Conservation (phyloP, 1,284 basidiomycete species). For the Ganoderma meredithae region DNA sequence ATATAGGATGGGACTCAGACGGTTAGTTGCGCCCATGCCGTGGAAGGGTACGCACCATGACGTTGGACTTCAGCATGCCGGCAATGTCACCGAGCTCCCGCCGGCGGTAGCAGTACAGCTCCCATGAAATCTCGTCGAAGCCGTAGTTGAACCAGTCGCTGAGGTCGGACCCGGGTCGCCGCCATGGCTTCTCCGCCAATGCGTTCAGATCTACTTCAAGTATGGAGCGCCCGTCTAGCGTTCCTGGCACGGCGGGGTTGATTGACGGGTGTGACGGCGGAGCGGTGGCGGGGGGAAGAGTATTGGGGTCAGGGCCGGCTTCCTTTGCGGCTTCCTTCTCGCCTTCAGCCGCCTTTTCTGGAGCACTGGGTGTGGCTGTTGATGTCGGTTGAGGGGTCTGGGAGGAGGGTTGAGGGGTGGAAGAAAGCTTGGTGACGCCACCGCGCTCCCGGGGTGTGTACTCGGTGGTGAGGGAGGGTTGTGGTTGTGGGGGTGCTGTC, state of each 20-base stretch:
- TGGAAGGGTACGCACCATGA: conserved; percentile 61
- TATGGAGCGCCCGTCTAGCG: conserved; percentile 82
- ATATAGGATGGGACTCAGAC: background rate
- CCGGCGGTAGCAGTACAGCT: conserved; percentile 88
- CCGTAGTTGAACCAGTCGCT: conserved; percentile 99
- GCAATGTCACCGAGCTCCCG: conserved; percentile 84
- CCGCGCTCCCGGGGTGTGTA: conserved; percentile 88
- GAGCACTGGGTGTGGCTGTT: conserved; percentile 36
- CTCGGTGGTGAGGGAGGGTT: conserved; percentile 84
- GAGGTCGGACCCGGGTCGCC: conserved; percentile 90
- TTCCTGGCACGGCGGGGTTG: conserved; percentile 71
- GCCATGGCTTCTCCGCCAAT: conserved; percentile 91
- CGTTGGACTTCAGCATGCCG: conserved; percentile 77
- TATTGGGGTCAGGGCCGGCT: conserved; percentile 63
- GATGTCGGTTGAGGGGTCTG: conserved; percentile 36
- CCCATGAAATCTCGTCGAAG: conserved; percentile 97
- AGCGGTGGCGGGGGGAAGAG: conserved; percentile 68
- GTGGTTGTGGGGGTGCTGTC: conserved; percentile 45
- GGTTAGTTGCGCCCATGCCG: background rate
- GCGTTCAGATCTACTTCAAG: conserved; percentile 89
- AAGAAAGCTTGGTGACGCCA: conserved; percentile 40
- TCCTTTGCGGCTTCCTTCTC: conserved; percentile 33
- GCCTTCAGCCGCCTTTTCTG: conserved; percentile 34
- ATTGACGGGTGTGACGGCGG: conserved; percentile 81
- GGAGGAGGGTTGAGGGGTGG: conserved; percentile 37